Base-by-base conservation (phyloP, 306 rosid genomes). In the Vicia villosa region DNA sequence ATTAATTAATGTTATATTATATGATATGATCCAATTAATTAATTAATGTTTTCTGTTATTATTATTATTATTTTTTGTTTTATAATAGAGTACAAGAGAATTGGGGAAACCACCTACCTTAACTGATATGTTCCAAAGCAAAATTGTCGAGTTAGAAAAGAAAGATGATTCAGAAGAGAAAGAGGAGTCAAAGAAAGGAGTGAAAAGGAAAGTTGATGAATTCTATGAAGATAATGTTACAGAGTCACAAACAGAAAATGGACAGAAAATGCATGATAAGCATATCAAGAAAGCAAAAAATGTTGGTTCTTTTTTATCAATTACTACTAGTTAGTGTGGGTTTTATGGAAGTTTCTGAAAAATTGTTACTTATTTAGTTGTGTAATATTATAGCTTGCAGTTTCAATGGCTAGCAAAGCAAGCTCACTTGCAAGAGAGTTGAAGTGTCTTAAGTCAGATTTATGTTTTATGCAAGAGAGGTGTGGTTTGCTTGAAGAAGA, bases 401-500 rank as follows among this genome's bases (percentile, higher is more conserved):
- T 86, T 66, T 80, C 97, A 74, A 89, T 95, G 99, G 97, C 99
- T 70, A 71, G 88, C 9, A 95, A 79, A 83, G 92, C 99, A 68
- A 87, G 83, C 58, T 77, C 95, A 5, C 77, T 95, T 20, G 91
- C 97, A 5, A 87, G 95, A 55, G 97, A 95, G 63, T 83, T 95
- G 56, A 89, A 84, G 87, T 82, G 82, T 6, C 56, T 95, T 7
- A 87, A 83, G 66, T 91, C 91, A 11, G 94, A 86, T 69, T 34
- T 91, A 41, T 80, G 91, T 66, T 95, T 89, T 54, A 72, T 86
- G 89, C 97, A 91, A 83, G 99, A 91, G 38, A 79, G 91, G 38
- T 89, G 95, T 60, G 68, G 52, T 56, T 45, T 89, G 72, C 86
- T 91, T 60, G 99, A 95, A 80, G 95, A 87, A 85, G 99, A 91